phyloP scores from a whole-genome alignment of 2,329 filamentous ascomycete species.

The Chrysoporthe puriensis region DNA sequence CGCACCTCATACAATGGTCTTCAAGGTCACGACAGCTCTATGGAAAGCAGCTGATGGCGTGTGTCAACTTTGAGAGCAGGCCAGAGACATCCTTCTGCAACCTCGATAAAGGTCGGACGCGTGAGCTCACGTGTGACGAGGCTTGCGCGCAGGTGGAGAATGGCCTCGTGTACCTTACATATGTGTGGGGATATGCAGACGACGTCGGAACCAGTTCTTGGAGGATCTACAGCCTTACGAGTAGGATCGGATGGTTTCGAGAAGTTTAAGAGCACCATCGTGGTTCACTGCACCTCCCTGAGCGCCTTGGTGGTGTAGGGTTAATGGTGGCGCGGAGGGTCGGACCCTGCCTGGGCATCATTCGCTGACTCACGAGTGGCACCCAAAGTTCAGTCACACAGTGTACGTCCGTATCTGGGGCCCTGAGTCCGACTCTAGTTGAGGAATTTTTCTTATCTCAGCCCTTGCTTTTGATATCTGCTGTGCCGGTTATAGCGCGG shows the following conservation, averaged over 20 bases:
- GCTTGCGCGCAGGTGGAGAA: slow-evolving; percentile 4
- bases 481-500: not conserved
- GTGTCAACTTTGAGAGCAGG: not conserved
- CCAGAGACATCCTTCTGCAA: not conserved
- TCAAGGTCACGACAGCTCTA: not conserved
- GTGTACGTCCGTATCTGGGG: too few species aligned
- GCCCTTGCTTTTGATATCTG: not conserved
- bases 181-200: not conserved
- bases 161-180: slow-evolving; percentile 24
- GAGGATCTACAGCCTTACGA: not conserved
- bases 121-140: slow-evolving; percentile 2
- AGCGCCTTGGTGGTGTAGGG: not conserved
- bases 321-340: not conserved
- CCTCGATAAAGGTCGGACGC: not conserved
- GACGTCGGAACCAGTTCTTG: too few species aligned
- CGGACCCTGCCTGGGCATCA: not conserved
- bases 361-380: too few species aligned
- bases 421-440: too few species aligned
- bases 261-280: not conserved
- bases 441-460: slow-evolving; percentile 18
- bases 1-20: not conserved
- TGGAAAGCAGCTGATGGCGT: not conserved
- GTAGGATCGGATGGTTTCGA: not conserved
- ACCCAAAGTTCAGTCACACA: too few species aligned
- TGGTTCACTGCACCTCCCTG: not conserved